Evolutionary conservation across 768 basidiomycete species (phyloP).

Genomic region (Suillus clintonianus): DNA sequence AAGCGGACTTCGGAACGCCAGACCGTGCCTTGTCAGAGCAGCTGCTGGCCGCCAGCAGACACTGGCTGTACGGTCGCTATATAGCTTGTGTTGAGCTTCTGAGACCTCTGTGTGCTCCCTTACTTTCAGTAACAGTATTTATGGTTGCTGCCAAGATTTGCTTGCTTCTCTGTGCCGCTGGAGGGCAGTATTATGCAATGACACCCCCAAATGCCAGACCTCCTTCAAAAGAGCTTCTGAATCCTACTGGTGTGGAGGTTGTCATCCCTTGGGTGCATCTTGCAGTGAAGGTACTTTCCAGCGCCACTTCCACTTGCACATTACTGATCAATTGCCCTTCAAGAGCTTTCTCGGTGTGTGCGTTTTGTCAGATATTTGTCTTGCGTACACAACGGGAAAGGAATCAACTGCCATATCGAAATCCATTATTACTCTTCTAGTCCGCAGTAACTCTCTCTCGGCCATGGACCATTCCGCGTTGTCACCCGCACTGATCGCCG

Average conservation of each 20-base stretch:
- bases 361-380: neutral
- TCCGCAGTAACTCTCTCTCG: neutral
- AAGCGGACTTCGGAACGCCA: too few relatives aligned
- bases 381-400: neutral
- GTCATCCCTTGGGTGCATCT: neutral
- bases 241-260: neutral
- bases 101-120: neutral
- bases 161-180: neutral
- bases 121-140: neutral
- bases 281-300: neutral
- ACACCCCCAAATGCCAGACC: constrained; percentile 7
- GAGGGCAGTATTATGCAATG: neutral
- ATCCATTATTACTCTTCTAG: neutral
- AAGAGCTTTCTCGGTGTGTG: neutral
- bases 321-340: neutral
- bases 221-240: neutral
- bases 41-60: neutral
- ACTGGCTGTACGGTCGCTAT: too few relatives aligned
- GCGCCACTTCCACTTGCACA: neutral
- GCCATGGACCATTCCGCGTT: neutral
- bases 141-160: constrained; percentile 1
- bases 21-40: too few relatives aligned
- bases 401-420: neutral
- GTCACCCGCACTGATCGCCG: constrained; percentile 11
- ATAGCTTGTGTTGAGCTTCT: too few relatives aligned